phyloP scores from a whole-genome alignment of 352 stramenopile genomes.

The Globisporangium paroecandrum region DNA sequence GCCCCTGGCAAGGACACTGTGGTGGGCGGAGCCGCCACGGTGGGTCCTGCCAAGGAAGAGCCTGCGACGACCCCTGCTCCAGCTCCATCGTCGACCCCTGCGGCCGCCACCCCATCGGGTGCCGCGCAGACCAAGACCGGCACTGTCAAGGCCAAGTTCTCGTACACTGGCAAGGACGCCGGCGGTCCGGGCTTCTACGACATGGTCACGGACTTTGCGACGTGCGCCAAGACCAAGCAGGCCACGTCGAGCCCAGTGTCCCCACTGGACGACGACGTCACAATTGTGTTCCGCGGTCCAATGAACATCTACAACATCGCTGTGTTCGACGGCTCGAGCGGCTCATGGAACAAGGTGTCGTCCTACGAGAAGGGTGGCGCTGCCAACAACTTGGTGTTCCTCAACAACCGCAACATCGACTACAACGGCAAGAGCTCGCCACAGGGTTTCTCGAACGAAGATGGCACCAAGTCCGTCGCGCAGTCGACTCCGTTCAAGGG shows the following conservation, averaged over 20 bases:
- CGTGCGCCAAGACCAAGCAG: constrained; percentile 48
- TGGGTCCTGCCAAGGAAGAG: constrained; percentile 11
- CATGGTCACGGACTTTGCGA: constrained; percentile 63
- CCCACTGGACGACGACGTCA: constrained; percentile 62
- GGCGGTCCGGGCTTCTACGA: constrained; percentile 58
- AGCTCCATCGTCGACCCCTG: constrained; percentile 13
- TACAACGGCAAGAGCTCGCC: constrained; percentile 49
- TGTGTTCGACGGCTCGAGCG: constrained; percentile 58
- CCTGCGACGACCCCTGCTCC: constrained; percentile 9
- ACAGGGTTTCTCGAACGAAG: constrained; percentile 51
- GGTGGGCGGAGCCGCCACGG: constrained; percentile 3
- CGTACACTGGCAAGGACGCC: constrained; percentile 52
- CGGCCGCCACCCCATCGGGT: constrained; percentile 10
- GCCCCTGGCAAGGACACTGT: constrained; percentile 5
- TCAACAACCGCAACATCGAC: constrained; percentile 85
- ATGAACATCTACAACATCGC: constrained; percentile 73
- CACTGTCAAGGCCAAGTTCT: constrained; percentile 37
- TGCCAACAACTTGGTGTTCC: constrained; percentile 69
- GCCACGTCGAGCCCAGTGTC: constrained; percentile 42
- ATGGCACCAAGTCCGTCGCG: constrained; percentile 45
- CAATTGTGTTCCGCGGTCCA: constrained; percentile 59
- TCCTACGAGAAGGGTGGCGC: constrained; percentile 53
- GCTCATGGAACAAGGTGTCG: constrained; percentile 54
- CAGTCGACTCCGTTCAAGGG: constrained; percentile 44
- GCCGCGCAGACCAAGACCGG: constrained; percentile 31